phyloP scores from a whole-genome alignment of 2,329 filamentous ascomycete genomes.

The Ophiostoma ulmi region DNA sequence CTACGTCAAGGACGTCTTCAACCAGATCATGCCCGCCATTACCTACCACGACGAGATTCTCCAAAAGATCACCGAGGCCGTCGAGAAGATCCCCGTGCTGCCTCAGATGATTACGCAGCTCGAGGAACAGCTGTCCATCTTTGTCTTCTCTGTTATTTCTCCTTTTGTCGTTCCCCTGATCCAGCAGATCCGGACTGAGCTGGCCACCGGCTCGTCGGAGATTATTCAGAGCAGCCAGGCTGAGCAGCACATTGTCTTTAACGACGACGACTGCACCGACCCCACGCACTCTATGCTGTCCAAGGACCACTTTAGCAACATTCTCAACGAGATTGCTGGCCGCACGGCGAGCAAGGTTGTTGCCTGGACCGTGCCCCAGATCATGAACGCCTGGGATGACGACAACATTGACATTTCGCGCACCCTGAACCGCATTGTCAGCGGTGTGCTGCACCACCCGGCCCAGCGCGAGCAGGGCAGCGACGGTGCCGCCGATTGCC shows the following conservation, averaged over 20 bases:
- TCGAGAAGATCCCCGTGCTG: conserved; percentile 80
- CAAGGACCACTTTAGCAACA: conserved; percentile 89
- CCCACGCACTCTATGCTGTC: conserved; percentile 94
- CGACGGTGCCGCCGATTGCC: conserved; percentile 67
- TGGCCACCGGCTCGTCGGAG: conserved; percentile 78
- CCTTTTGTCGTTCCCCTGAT: conserved; percentile 85
- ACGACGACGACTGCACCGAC: conserved; percentile 68
- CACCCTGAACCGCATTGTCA: conserved; percentile 69
- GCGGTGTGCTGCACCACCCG: conserved; percentile 83
- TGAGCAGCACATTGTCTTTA: conserved; percentile 82
- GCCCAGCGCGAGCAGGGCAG: conserved; percentile 66
- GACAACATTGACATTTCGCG: conserved; percentile 63
- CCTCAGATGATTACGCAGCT: conserved; percentile 81
- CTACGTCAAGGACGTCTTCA: conserved; percentile 68
- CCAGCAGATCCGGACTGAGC: conserved; percentile 77
- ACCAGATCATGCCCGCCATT: conserved; percentile 82
- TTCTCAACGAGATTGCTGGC: conserved; percentile 84
- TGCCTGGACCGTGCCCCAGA: conserved; percentile 80
- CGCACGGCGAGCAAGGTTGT: conserved; percentile 73
- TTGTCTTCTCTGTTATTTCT: conserved; percentile 86
- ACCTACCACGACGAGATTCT: conserved; percentile 88
- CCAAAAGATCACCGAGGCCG: conserved; percentile 68
- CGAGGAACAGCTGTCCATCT: conserved; percentile 80
- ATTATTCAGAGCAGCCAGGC: conserved; percentile 79
- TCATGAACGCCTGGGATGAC: conserved; percentile 84